Conservation (phyloP, 257 asterid genomes). For the Solanum okadae region DNA sequence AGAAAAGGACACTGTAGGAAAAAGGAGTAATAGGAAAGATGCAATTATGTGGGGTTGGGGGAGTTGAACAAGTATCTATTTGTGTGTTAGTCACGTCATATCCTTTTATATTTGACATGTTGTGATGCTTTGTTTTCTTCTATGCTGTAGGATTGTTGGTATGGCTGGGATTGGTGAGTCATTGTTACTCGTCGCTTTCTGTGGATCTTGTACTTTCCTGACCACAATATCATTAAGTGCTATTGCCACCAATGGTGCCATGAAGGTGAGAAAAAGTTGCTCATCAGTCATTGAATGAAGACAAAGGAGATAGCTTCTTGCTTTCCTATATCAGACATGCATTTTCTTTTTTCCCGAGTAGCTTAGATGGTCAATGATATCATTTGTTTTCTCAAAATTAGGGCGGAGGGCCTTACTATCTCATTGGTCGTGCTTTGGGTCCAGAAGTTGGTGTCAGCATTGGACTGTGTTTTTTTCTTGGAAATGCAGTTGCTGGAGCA, state of each 20-base stretch:
- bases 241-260: constrained; percentile 98
- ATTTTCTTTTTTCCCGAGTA: background rate
- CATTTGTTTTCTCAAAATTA: constrained; percentile 18
- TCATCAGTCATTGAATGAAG: background rate
- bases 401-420: constrained; percentile 99
- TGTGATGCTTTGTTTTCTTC: background rate
- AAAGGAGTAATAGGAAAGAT: background rate
- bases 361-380: background rate
- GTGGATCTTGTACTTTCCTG: constrained; percentile 91
- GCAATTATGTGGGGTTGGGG: background rate
- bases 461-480: constrained; percentile 95
- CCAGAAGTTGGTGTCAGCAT: constrained; percentile 99
- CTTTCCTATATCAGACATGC: background rate
- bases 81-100: background rate
- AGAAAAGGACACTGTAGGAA: background rate
- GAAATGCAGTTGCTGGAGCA: constrained; percentile 99
- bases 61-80: background rate
- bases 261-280: constrained; percentile 58
- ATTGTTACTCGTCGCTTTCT: constrained; percentile 82
- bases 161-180: constrained; percentile 99
- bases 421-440: constrained; percentile 99
- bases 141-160: constrained; percentile 87
- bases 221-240: constrained; percentile 96
- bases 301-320: background rate
- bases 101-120: background rate